Conservation (phyloP, 2,329 filamentous ascomycete species). For the Emmonsia crescens region DNA sequence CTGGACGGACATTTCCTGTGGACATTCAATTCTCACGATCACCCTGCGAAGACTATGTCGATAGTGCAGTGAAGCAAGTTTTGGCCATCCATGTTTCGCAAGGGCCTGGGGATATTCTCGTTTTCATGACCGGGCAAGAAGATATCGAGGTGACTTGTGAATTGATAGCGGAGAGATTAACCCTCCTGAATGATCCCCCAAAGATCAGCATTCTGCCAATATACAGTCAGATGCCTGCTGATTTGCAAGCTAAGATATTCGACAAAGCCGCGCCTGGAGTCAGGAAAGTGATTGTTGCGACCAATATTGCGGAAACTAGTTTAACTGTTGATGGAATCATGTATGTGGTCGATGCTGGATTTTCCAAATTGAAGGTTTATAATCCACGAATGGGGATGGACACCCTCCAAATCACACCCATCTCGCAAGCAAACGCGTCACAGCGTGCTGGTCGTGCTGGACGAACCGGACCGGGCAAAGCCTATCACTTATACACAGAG, state of each 20-base stretch:
- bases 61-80: constrained; percentile 91
- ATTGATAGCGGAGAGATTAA: constrained; percentile 73
- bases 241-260: constrained; percentile 95
- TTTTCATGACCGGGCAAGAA: constrained; percentile 99
- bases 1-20: constrained; percentile 90
- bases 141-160: constrained; percentile 97
- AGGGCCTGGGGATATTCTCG: constrained; percentile 81
- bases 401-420: constrained; percentile 91
- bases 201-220: constrained; percentile 92
- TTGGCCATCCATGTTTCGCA: constrained; percentile 94
- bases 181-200: constrained; percentile 84
- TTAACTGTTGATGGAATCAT: constrained; percentile 98
- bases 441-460: constrained; percentile 90
- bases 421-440: constrained; percentile 90
- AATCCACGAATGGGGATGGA: constrained; percentile 99
- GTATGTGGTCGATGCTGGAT: constrained; percentile 95
- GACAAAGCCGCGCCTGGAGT: constrained; percentile 82
- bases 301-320: constrained; percentile 96
- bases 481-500: constrained; percentile 88
- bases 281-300: constrained; percentile 94
- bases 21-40: constrained; percentile 93
- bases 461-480: constrained; percentile 87
- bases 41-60: constrained; percentile 94
- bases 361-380: constrained; percentile 96
- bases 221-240: constrained; percentile 98